Conservation (phyloP, 108 stramenopile species). For the Fragilaria crotonensis region DNA sequence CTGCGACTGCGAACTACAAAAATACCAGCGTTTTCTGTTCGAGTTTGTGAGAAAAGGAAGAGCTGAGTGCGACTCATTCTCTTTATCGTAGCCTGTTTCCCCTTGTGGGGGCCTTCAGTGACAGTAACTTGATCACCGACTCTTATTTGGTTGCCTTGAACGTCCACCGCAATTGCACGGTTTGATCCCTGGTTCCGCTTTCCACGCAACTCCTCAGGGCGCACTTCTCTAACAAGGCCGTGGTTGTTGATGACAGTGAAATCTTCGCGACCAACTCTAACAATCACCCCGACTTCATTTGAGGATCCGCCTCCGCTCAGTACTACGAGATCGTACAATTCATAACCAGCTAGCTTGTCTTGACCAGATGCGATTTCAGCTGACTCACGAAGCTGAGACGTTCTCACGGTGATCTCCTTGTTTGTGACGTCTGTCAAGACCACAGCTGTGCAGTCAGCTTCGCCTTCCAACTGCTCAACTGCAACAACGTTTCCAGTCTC, state of each 20-base stretch:
- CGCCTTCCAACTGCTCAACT: constrained; percentile 73
- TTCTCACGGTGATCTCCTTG: constrained; percentile 86
- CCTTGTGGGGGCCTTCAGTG: constrained; percentile 84
- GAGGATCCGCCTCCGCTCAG: constrained; percentile 83
- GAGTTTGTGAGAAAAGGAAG: constrained; percentile 84
- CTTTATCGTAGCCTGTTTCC: constrained; percentile 86
- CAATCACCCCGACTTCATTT: constrained; percentile 89
- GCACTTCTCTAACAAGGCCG: constrained; percentile 74
- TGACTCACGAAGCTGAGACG: constrained; percentile 80
- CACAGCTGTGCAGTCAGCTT: constrained; percentile 79
- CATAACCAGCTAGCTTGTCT: constrained; percentile 82
- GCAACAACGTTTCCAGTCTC: constrained; percentile 93
- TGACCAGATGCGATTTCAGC: constrained; percentile 83
- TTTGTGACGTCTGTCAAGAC: constrained; percentile 87
- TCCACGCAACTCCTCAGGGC: constrained; percentile 86
- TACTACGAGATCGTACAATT: constrained; percentile 84
- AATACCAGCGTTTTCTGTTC: constrained; percentile 80
- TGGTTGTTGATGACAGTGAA: constrained; percentile 89
- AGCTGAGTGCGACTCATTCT: constrained; percentile 83
- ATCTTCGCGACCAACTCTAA: constrained; percentile 87
- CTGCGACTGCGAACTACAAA: constrained; percentile 85
- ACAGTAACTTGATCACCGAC: constrained; percentile 81
- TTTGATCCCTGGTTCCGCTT: constrained; percentile 76
- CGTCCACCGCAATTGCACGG: constrained; percentile 83
- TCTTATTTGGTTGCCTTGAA: constrained; percentile 81